Evolutionary conservation across 352 stramenopile genomes (phyloP).

Genomic region (Pythium rhizo-oryzae): DNA sequence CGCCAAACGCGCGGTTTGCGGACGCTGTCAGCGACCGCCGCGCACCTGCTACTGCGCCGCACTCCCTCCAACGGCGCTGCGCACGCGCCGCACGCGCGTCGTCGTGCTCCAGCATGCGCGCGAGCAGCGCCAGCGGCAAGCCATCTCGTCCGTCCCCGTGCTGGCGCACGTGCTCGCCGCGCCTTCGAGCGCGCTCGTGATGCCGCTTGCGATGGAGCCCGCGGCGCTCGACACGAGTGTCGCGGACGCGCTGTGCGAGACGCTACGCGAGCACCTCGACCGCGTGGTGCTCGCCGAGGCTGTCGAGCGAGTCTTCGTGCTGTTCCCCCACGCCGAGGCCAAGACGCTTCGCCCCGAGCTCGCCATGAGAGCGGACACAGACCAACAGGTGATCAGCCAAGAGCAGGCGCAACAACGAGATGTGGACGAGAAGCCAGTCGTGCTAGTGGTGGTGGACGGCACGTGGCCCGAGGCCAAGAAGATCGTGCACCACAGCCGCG

Average conservation of each 20-base stretch:
- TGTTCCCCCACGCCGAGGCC: constrained; percentile 23
- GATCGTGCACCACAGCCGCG: constrained; percentile 54
- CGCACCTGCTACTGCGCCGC: constrained; percentile 62
- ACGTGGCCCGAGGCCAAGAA: constrained; percentile 87
- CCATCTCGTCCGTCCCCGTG: constrained; percentile 73
- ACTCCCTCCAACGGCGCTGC: constrained; percentile 36
- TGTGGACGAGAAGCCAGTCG: constrained; percentile 1
- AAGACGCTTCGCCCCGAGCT: constrained; percentile 11
- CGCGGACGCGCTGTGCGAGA: constrained; percentile 20
- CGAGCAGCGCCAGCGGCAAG: constrained; percentile 52
- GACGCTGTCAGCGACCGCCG: constrained; percentile 45
- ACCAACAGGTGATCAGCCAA: background rate
- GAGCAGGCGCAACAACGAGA: background rate
- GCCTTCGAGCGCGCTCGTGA: constrained; percentile 32
- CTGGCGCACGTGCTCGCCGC: constrained; percentile 47
- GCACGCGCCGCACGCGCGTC: constrained; percentile 41
- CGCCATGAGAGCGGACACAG: background rate
- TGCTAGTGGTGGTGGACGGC: constrained; percentile 75
- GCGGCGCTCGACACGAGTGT: constrained; percentile 23
- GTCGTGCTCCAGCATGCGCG: constrained; percentile 66
- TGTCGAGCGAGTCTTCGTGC: constrained; percentile 20
- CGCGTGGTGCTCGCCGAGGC: background rate
- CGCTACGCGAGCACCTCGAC: constrained; percentile 1
- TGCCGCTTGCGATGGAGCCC: constrained; percentile 39
- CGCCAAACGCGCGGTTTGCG: constrained; percentile 39